phyloP scores from a whole-genome alignment of 805 yeast species.

The Spathaspora gorwiae region DNA sequence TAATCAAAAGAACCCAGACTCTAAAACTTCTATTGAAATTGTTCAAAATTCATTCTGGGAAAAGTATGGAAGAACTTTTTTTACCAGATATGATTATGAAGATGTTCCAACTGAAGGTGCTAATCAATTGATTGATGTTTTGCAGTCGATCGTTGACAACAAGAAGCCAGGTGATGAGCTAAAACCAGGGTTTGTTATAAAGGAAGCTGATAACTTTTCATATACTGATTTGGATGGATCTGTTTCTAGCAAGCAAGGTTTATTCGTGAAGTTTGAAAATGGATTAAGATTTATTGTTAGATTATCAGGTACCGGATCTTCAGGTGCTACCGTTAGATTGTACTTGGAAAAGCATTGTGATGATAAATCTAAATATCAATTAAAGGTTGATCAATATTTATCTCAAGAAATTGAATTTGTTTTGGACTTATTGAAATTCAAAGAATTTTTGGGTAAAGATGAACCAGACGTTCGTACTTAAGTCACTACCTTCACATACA shows the following conservation, averaged over 20 bases:
- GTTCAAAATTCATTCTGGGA: constrained; percentile 87
- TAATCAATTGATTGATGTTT: constrained; percentile 51
- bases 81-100: constrained; percentile 94
- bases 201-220: constrained; percentile 81
- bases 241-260: constrained; percentile 82
- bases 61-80: constrained; percentile 93
- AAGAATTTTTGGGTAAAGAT: constrained; percentile 71
- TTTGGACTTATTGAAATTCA: constrained; percentile 63
- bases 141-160: constrained; percentile 25
- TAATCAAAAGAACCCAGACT: constrained; percentile 51
- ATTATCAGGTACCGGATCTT: constrained; percentile 94
- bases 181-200: constrained; percentile 49
- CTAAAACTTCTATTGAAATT: constrained; percentile 55
- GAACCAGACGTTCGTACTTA: constrained; percentile 87
- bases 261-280: constrained; percentile 72
- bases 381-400: constrained; percentile 65
- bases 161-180: constrained; percentile 43
- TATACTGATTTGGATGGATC: constrained; percentile 95
- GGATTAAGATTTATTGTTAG: constrained; percentile 87
- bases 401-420: constrained; percentile 58
- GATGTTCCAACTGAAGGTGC: constrained; percentile 77
- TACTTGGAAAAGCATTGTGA: constrained; percentile 79
- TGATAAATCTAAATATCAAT: constrained; percentile 47
- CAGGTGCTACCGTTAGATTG: constrained; percentile 94
- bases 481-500: neutral